Base-by-base conservation (phyloP, 371 early-diverging fungal species). In the Conidiobolus incongruus region DNA sequence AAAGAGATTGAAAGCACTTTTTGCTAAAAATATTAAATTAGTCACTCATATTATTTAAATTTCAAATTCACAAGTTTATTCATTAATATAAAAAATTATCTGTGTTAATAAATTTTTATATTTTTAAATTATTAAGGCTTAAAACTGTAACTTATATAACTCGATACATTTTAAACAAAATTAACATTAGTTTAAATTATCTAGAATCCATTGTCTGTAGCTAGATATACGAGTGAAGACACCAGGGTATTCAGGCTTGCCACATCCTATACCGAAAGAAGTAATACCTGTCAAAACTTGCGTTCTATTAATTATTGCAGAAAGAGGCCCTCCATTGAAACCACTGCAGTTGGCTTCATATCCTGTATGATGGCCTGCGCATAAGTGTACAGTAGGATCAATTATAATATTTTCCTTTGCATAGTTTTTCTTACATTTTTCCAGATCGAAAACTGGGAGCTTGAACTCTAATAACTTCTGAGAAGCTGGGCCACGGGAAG, bases 321-420 rank as follows among this genome's bases (percentile, higher is more conserved):
- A 42, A 2, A 42, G 11, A 6, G 43, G 43, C 13, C 43, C 43
- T 16, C 43, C 43, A 32, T 13, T 19, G 15, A 32, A 30, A 42
- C 43, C 43, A 2, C 16, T 15, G 31, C 43, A 42, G 8, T 15
- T 19, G 34, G 30, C 43, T 22, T 20, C 8, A 16, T 21, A 17
- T 4, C 32, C 43, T 12, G 30, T 32, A 13, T 13, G 32, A 8
- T 16, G 7, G 2, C 32, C 43, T 32, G 32, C 43, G 23, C 38
- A 38, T 8, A 38, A 38, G 5, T 38, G 38, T 5, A 21, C 20
- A 10, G 10, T 22, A 15, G 38, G 8, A 15, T 38, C 38, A 40
- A 40, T 29, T n/a, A n/a, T n/a, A n/a, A n/a, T n/a, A n/a, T n/a
- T n/a, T n/a, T n/a, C n/a, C 3, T 11, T 23, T 10, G 16, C 17